Evolutionary conservation across 768 basidiomycete species (phyloP).

Genomic region (Melanogaster broomeanus): DNA sequence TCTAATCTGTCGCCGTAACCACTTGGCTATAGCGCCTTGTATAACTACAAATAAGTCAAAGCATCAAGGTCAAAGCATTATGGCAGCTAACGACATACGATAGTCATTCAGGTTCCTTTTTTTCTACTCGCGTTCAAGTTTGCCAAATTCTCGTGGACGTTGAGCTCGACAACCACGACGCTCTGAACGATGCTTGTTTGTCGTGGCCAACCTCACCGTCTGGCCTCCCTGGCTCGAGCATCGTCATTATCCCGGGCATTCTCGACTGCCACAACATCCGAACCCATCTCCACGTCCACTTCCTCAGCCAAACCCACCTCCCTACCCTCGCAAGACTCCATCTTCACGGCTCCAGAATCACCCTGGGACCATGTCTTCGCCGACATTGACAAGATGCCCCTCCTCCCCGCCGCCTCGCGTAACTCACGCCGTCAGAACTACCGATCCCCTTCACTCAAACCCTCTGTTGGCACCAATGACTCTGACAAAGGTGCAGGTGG

Average conservation of each 20-base stretch:
- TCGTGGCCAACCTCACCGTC: conserved; percentile 8
- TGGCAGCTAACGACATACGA: too few relatives aligned
- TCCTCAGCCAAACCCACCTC: conserved; percentile 1
- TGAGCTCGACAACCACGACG: not conserved
- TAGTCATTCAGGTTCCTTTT: too few relatives aligned
- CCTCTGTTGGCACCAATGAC: not conserved
- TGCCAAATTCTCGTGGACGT: not conserved
- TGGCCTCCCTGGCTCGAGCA: conserved; percentile 1
- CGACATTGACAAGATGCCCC: conserved; percentile 38
- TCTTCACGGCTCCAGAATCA: conserved; percentile 36
- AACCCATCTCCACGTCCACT: not conserved
- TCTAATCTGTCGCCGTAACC: conserved; percentile 69
- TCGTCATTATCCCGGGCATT: conserved; percentile 2
- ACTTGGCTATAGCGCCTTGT: conserved; percentile 73
- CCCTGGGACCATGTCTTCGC: conserved; percentile 59
- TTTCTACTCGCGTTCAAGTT: not conserved
- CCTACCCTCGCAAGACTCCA: conserved; percentile 22
- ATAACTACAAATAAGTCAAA: not conserved
- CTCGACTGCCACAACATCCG: not conserved
- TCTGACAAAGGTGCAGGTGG: not conserved
- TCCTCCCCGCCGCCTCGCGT: conserved; percentile 19
- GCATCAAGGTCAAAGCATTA: conserved; percentile 38
- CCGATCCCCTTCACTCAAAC: not conserved
- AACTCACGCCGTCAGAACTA: conserved; percentile 15
- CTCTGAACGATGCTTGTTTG: conserved; percentile 19